Conservation (phyloP, 148 eudicot species). For the Fagopyrum esculentum region DNA sequence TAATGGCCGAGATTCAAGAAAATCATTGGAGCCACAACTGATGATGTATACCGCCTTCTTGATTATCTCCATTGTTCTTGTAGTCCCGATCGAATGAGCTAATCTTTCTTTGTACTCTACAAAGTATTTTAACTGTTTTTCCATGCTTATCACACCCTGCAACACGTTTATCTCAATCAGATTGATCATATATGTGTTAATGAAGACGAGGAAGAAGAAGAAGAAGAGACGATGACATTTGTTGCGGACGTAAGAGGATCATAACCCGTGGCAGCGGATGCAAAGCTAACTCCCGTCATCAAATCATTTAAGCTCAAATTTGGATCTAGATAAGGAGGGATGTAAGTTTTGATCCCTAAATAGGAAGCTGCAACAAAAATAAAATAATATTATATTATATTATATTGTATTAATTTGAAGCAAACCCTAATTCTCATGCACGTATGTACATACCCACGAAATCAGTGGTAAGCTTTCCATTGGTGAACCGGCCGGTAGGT, state of each 20-base stretch:
- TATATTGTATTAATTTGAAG: background rate
- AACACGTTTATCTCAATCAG: conserved; percentile 11
- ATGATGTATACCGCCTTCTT: conserved; percentile 14
- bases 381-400: too few species aligned
- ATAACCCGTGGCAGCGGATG: conserved; percentile 38
- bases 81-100: background rate
- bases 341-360: conserved; percentile 46
- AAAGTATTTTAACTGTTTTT: conserved; percentile 18
- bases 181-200: background rate
- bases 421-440: background rate
- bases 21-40: conserved; percentile 15
- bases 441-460: conserved; percentile 9
- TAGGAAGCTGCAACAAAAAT: conserved; percentile 38
- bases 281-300: conserved; percentile 42
- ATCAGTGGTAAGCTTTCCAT: conserved; percentile 32
- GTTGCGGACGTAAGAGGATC: conserved; percentile 26
- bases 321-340: conserved; percentile 72
- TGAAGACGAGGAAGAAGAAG: background rate
- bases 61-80: conserved; percentile 5
- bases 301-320: conserved; percentile 34
- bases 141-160: conserved; percentile 13
- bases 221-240: background rate
- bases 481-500: conserved; percentile 37
- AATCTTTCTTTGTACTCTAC: conserved; percentile 14
- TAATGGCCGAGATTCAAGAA: background rate